Evolutionary conservation across 176 grass and related monocot genomes (phyloP).

Genomic region (Juncus effusus): DNA sequence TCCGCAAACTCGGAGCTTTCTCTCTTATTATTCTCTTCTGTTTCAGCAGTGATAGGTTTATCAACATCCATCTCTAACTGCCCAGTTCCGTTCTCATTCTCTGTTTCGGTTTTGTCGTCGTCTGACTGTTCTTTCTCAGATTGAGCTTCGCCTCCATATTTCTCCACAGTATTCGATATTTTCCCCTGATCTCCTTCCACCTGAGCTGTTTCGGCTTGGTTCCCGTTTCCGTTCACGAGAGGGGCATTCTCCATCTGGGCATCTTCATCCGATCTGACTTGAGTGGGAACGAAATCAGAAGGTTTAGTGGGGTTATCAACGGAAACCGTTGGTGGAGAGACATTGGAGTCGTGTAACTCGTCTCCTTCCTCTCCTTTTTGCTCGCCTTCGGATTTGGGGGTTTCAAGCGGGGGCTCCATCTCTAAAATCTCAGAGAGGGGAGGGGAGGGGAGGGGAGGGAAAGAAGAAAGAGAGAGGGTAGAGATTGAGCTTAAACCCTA

Average conservation of each 20-base stretch:
- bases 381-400: background rate
- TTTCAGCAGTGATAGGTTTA: too few relatives aligned
- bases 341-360: too few relatives aligned
- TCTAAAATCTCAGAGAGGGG: too few relatives aligned
- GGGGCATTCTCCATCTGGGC: conserved; percentile 12
- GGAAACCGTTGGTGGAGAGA: too few relatives aligned
- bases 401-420: conserved; percentile 3
- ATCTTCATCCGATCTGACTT: conserved; percentile 4
- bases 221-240: conserved; percentile 1
- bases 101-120: background rate
- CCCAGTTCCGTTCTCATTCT: background rate
- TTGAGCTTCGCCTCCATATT: background rate
- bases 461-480: background rate
- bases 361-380: background rate
- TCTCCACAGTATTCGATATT: background rate
- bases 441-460: background rate
- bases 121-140: background rate
- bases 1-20: background rate
- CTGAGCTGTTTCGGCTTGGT: background rate
- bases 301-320: background rate
- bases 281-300: background rate
- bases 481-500: conserved; percentile 20
- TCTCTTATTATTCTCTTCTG: background rate
- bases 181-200: background rate
- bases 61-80: conserved; percentile 1